Conservation (phyloP, 345 rosid genomes). For the Linum trigynum region DNA sequence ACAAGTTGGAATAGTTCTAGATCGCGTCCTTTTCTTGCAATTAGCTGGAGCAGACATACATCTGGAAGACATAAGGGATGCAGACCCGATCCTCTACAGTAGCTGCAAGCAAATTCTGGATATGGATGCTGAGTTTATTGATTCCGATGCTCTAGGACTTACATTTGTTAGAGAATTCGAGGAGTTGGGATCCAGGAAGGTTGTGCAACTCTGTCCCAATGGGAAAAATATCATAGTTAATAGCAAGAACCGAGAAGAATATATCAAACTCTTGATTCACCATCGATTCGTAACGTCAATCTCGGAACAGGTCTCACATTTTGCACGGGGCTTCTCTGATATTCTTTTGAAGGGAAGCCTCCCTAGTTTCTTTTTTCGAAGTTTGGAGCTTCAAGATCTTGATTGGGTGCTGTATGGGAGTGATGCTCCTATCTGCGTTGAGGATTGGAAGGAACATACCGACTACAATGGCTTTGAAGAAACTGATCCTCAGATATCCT, state of each 20-base stretch:
- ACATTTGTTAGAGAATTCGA: slow-evolving; percentile 77
- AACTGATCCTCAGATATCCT: slow-evolving; percentile 56
- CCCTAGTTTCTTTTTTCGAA: slow-evolving; percentile 39
- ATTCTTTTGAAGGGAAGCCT: slow-evolving; percentile 34
- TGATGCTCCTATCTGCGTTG: slow-evolving; percentile 45
- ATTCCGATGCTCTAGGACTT: slow-evolving; percentile 68
- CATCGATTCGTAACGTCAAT: slow-evolving; percentile 57
- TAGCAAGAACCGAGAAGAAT: slow-evolving; percentile 63
- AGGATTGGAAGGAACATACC: slow-evolving; percentile 82
- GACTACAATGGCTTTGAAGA: slow-evolving; percentile 69
- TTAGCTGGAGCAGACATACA: slow-evolving; percentile 37
- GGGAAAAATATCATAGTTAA: slow-evolving; percentile 58
- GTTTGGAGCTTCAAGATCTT: slow-evolving; percentile 59
- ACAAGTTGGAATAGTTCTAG: slow-evolving; percentile 80
- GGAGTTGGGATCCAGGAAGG: slow-evolving; percentile 60
- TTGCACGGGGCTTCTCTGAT: slow-evolving; percentile 59
- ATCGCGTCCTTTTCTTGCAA: slow-evolving; percentile 74
- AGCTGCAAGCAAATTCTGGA: slow-evolving; percentile 81
- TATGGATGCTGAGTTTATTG: slow-evolving; percentile 78
- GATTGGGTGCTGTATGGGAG: slow-evolving; percentile 87
- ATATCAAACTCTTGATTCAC: slow-evolving; percentile 55
- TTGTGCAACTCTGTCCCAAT: slow-evolving; percentile 46
- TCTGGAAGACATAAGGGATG: slow-evolving; percentile 74
- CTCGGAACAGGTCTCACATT: slow-evolving; percentile 49
- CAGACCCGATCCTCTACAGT: slow-evolving; percentile 66